Base-by-base conservation (phyloP, 2,329 filamentous ascomycete genomes). In the Alternaria sp. region DNA sequence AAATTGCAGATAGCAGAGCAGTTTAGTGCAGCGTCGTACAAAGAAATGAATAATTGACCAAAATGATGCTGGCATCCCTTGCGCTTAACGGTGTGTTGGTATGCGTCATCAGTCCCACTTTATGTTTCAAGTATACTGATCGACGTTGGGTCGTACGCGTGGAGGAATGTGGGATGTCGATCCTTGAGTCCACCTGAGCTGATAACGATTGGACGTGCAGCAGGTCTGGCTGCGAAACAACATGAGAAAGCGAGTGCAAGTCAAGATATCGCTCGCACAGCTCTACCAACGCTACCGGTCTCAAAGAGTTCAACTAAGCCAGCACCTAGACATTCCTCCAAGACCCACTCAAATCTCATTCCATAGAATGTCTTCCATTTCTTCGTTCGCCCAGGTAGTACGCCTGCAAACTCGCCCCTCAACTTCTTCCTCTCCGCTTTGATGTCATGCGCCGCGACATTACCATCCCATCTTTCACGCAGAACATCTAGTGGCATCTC, bases 231-330 rank as follows among this genome's bases (percentile, higher is more conserved):
- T 11, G 17, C 15, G 47, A 21, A 30, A 11, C 30, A 21, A 13
- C 7, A 51, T 11, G 36, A 32, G 26, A 9, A 51, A 8, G 28
- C n/a, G 23, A 49, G 12, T 23, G 12, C 9, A 51, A 36, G 17
- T 25, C 36, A 58, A 26, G 23, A n/a, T n/a, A 59, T 44, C 12
- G 30, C 17, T 23, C 82, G 74, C 2, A 92, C 85, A 11, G 88
- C 91, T 63, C 86, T 83, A 2, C 91, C 91, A n/a, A 93, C 90
- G 70, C 88, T 91, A 13, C 89, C 85, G 12, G 91, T 93, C 73
- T 92, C 87, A 76, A 94, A 94, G 13, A 92, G 80, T 78, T 94
- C 91, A 5, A 93, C 85, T 15, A 90, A 74, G 1, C 91, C 91
- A 26, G 88, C 83, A 0, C 91, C 91, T 23, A 92, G 83, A 46